Percentiles rank a stretch among this genome's conserved stretches.
phyloP scores from a whole-genome alignment of 192 early-diverging fungal species.

The Radiomyces spectabilis region DNA sequence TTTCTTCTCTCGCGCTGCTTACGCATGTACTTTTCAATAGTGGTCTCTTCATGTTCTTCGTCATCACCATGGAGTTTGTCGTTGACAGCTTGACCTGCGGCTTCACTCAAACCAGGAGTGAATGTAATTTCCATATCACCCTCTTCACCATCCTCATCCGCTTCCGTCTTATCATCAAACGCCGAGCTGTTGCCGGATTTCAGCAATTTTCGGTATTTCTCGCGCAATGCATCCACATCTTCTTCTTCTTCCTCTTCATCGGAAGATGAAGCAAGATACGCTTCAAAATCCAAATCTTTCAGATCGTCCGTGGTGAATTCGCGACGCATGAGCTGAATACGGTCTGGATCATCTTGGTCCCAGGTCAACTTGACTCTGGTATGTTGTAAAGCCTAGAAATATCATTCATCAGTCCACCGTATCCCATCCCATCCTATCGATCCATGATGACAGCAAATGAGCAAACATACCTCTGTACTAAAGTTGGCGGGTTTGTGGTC shows the following conservation, averaged over 20 bases:
- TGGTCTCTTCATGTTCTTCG: slow-evolving; percentile 62
- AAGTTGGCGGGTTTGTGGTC: slow-evolving; percentile 65
- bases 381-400: slow-evolving; percentile 86
- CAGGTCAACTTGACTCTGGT: slow-evolving; percentile 92
- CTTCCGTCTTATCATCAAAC: slow-evolving; percentile 19
- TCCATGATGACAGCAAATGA: not conserved
- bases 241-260: slow-evolving; percentile 58
- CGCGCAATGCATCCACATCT: slow-evolving; percentile 35
- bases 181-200: slow-evolving; percentile 21
- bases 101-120: slow-evolving; percentile 81
- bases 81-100: slow-evolving; percentile 45
- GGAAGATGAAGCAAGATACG: slow-evolving; percentile 72
- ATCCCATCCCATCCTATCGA: no score
- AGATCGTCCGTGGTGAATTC: slow-evolving; percentile 86
- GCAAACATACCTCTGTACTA: slow-evolving; percentile 43
- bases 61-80: slow-evolving; percentile 24
- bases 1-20: slow-evolving; percentile 77
- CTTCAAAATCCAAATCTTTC: slow-evolving; percentile 86
- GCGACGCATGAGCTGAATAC: slow-evolving; percentile 69
- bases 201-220: slow-evolving; percentile 44
- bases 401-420: no score
- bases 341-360: slow-evolving; percentile 90
- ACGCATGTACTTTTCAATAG: slow-evolving; percentile 76
- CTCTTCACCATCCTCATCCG: slow-evolving; percentile 12
- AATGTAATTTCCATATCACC: slow-evolving; percentile 85